These are phyloP conservation scores for Leccinum longicurvipes DNA, from an alignment of 768 basidiomycete species.

Conservation along the genomic window DNA sequence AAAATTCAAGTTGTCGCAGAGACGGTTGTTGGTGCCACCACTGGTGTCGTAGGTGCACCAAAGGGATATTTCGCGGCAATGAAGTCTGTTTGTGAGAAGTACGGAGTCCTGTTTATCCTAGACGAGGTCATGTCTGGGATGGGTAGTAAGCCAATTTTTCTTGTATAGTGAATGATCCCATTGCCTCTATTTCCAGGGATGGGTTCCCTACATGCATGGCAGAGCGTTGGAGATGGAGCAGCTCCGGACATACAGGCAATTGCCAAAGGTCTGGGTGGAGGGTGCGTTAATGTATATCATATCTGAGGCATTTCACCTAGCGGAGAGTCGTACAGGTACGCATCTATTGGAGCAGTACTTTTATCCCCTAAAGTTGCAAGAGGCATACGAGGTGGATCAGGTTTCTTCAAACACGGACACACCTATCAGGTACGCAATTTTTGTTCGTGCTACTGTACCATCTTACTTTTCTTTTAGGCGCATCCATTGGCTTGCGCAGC, in stretches of 20 bases:
- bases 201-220: constrained; percentile 86
- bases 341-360: constrained; percentile 77
- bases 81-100: constrained; percentile 79
- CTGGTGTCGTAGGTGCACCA: constrained; percentile 71
- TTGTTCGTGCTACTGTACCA: background rate
- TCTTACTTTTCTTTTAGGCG: constrained; percentile 39
- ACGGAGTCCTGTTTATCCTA: constrained; percentile 69
- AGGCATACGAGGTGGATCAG: constrained; percentile 65
- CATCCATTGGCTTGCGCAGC: constrained; percentile 78
- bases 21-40: constrained; percentile 84
- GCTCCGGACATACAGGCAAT: constrained; percentile 85
- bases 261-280: constrained; percentile 88
- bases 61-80: constrained; percentile 85
- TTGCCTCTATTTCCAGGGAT: constrained; percentile 49
- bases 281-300: constrained; percentile 43
- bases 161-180: background rate
- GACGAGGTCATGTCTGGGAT: constrained; percentile 94
- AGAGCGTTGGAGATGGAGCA: constrained; percentile 74
- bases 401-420: constrained; percentile 81
- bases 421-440: constrained; percentile 63
- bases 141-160: constrained; percentile 59
- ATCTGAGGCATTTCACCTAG: constrained; percentile 1
- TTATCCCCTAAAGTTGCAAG: constrained; percentile 68
- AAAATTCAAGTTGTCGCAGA: constrained; percentile 64
- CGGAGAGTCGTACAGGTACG: constrained; percentile 51